Evolutionary conservation across 805 yeast genomes (phyloP).

Genomic region (Candida ortonii): DNA sequence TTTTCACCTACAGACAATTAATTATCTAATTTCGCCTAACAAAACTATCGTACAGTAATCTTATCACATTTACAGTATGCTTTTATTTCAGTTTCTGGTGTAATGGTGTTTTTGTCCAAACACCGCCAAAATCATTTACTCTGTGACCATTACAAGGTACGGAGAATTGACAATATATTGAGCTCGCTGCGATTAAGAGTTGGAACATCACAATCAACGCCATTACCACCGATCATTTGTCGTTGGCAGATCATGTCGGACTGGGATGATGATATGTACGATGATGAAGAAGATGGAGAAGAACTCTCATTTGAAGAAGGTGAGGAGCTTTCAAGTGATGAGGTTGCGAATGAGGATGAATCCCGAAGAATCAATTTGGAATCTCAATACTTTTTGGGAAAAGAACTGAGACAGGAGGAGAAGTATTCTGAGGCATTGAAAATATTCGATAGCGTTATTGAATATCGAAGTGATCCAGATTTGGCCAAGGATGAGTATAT

Average conservation of each 20-base stretch:
- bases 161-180: background rate
- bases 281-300: slow-evolving; percentile 35
- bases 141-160: background rate
- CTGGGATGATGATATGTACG: slow-evolving; percentile 38
- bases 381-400: slow-evolving; percentile 32
- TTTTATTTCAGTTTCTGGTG: too few species aligned
- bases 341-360: slow-evolving; percentile 11
- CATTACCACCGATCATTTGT: background rate
- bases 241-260: slow-evolving; percentile 31
- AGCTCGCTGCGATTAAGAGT: too few species aligned
- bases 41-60: too few species aligned
- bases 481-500: slow-evolving; percentile 19
- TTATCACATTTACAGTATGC: too few species aligned
- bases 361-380: slow-evolving; percentile 19
- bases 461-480: slow-evolving; percentile 1
- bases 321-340: slow-evolving; percentile 20
- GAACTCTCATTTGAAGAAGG: slow-evolving; percentile 34
- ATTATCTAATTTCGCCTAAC: too few species aligned
- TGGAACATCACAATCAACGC: background rate
- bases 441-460: slow-evolving; percentile 23
- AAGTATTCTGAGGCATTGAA: slow-evolving; percentile 24
- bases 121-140: too few species aligned
- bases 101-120: background rate
- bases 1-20: too few species aligned
- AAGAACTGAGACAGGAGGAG: slow-evolving; percentile 33